These are phyloP conservation scores for Lagerstroemia speciosa DNA, from an alignment of 345 rosid genomes.

Conservation along the genomic window DNA sequence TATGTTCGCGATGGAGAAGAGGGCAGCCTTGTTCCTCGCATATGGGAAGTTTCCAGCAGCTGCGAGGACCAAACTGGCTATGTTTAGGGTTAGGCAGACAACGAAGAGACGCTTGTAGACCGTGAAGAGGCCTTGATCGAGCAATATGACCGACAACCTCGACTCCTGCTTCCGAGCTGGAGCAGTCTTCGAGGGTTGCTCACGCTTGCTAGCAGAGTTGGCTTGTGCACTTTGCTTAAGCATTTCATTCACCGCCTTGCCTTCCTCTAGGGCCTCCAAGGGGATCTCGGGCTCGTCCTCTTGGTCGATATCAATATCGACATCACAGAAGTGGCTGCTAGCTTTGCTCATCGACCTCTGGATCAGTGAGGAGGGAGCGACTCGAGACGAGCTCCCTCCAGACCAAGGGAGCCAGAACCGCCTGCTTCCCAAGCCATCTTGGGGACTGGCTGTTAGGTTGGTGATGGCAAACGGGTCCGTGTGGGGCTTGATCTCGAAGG, in stretches of 20 bases:
- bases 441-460: constrained; percentile 5
- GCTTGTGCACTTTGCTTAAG: constrained; percentile 12
- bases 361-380: constrained; percentile 22
- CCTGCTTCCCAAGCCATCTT: constrained; percentile 7
- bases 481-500: constrained; percentile 56
- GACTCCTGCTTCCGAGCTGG: constrained; percentile 30
- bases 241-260: constrained; percentile 16
- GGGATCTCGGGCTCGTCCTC: constrained; percentile 14
- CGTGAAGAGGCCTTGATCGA: constrained; percentile 71
- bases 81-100: constrained; percentile 31
- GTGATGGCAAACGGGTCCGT: constrained; percentile 32
- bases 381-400: constrained; percentile 25
- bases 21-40: constrained; percentile 54
- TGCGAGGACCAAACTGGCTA: constrained; percentile 42
- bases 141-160: constrained; percentile 52
- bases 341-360: constrained; percentile 32
- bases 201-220: constrained; percentile 19
- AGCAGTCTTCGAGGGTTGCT: constrained; percentile 20
- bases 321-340: constrained; percentile 69
- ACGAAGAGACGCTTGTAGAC: constrained; percentile 67
- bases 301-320: constrained; percentile 36
- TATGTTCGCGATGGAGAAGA: constrained; percentile 61
- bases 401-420: constrained; percentile 32
- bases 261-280: constrained; percentile 33
- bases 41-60: constrained; percentile 49